Percentiles rank a stretch among this genome's conserved stretches.
phyloP scores from a whole-genome alignment of 768 basidiomycete genomes.

The Leccinum subgranulosum region DNA sequence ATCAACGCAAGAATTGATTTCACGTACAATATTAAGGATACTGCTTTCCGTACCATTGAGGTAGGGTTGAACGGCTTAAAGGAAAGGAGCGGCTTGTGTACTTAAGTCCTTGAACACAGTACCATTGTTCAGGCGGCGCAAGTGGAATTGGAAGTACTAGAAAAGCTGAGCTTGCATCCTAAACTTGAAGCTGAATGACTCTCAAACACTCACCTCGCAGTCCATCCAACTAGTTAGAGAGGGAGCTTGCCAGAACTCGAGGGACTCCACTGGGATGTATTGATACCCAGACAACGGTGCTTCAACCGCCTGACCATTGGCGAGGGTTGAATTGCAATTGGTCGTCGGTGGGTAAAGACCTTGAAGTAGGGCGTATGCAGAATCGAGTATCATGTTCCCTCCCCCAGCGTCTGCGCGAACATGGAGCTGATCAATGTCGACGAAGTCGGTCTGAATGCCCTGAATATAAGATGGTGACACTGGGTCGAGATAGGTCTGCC shows the following conservation, averaged over 20 bases:
- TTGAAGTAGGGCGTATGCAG: conserved; percentile 77
- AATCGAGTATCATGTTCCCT: conserved; percentile 79
- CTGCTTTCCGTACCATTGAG: conserved; percentile 60
- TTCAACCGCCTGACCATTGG: conserved; percentile 65
- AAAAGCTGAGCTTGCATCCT: background rate
- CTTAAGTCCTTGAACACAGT: conserved; percentile 53
- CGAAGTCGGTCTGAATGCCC: conserved; percentile 62
- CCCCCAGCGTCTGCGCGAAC: conserved; percentile 78
- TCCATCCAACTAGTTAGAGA: conserved; percentile 78
- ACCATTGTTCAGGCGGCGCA: conserved; percentile 21
- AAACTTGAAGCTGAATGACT: background rate
- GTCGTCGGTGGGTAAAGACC: conserved; percentile 78
- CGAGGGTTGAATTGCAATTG: conserved; percentile 64
- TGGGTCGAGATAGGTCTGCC: conserved; percentile 60
- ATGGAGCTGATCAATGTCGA: conserved; percentile 64
- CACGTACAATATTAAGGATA: conserved; percentile 64
- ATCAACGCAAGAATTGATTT: background rate
- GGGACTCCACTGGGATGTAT: conserved; percentile 61
- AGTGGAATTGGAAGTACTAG: conserved; percentile 28
- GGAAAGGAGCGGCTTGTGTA: conserved; percentile 59
- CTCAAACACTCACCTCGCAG: conserved; percentile 39
- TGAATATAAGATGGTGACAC: conserved; percentile 63
- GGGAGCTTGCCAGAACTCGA: conserved; percentile 57
- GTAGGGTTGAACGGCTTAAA: conserved; percentile 61
- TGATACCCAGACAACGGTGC: conserved; percentile 84